Base-by-base conservation (phyloP, 1,139 yeast species). In the Candida gigantensis region DNA sequence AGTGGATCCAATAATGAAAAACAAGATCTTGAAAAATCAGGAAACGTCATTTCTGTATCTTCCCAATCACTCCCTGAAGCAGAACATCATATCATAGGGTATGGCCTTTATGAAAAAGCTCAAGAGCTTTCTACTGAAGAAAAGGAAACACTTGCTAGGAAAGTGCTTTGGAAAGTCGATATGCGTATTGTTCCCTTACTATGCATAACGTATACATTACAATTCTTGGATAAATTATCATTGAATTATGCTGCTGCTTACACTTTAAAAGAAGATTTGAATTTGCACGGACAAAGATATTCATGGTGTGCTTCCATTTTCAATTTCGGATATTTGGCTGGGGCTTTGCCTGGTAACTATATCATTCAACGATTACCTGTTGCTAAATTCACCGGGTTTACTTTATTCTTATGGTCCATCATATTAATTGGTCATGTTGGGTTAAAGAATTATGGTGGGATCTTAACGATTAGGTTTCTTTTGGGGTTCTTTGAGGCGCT, bases 251-350 rank as follows among this genome's bases (percentile, higher is more conserved):
- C 62, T 8, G 35, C 54, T 12, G 55, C 58, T 3, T 57, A 53
- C 30, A 40, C 52, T 2, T 45, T 59, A 28, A 48, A 33, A 31
- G 57, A 53, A 18, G 65, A 59, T 37, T 46, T 58, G 32, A 50
- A 47, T 4, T 39, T 59, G 12, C 38, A 24, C 2, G 59, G 60
- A 10, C 50, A 57, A 34, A 44, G 51, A 30, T 58, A 57, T 40
- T 50, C 62, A 17, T 78, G 84, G 75, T 60, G 77, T 35, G 77
- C 81, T n/a, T 79, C 86, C 1, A 70, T 79, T 21, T 81, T 81
- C 53, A 73, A 74, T 46, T 65, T 74, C 42, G 80, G 79, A 5
- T 74, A 72, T 45, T 47, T 74, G 40, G 60, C 73, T 28, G 77
- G 75, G 43, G 77, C 77, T 34, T 61, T 72, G 41, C 83, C 84